phyloP scores from a whole-genome alignment of 176 grass and related monocot species.

The Carex littledalei region DNA sequence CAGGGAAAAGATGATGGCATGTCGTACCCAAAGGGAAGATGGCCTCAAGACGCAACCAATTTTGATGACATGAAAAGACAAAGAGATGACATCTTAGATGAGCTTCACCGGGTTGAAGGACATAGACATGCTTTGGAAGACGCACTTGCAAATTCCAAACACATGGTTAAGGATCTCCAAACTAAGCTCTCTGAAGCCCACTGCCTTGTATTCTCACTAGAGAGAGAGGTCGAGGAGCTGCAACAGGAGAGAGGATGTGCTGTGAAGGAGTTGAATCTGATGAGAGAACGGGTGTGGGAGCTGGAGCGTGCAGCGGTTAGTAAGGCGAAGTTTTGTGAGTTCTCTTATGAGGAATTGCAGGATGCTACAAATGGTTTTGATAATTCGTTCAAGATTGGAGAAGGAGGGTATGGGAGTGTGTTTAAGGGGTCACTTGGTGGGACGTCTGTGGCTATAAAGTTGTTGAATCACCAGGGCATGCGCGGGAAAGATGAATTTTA shows the following conservation, averaged over 20 bases:
- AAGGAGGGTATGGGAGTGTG: conserved; percentile 40
- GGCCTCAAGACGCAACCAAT: conserved; percentile 8
- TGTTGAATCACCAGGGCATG: conserved; percentile 34
- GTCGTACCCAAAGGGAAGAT: conserved; percentile 7
- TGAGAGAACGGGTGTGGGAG: conserved; percentile 6
- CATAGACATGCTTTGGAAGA: conserved; percentile 7
- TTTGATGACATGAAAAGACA: no score
- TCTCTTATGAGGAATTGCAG: conserved; percentile 29
- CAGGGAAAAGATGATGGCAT: conserved; percentile 16
- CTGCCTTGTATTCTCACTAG: conserved; percentile 16
- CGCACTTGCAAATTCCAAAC: background rate
- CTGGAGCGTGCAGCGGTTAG: background rate
- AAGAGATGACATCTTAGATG: conserved; percentile 18
- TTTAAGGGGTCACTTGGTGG: conserved; percentile 29
- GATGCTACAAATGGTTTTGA: conserved; percentile 35
- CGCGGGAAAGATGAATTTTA: conserved; percentile 33
- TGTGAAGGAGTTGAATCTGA: conserved; percentile 20
- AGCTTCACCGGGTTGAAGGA: background rate
- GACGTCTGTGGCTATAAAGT: conserved; percentile 34
- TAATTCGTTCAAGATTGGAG: conserved; percentile 27
- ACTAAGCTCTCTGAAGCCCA: conserved; percentile 17
- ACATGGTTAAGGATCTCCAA: conserved; percentile 17
- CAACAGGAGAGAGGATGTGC: conserved; percentile 23
- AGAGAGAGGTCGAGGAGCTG: conserved; percentile 14
- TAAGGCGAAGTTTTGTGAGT: conserved; percentile 8